Conservation (phyloP, 441 rosid species). For the Adansonia gregorii region DNA sequence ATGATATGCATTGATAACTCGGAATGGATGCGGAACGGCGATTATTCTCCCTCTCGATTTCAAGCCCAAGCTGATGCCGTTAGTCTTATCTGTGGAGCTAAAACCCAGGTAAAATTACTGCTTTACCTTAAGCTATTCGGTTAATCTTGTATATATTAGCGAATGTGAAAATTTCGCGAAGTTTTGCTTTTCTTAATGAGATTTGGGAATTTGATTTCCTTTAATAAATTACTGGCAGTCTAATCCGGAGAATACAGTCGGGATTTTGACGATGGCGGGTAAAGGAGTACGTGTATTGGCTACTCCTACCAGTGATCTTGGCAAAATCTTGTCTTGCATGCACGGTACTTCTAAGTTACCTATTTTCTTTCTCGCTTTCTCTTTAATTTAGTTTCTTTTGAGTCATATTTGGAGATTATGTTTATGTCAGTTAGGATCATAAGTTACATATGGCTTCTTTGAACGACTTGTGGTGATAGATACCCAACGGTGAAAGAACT, state of each 20-base stretch:
- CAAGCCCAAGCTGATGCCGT: constrained; percentile 93
- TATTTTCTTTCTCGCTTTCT: neutral
- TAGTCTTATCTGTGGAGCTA: constrained; percentile 89
- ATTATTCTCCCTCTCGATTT: constrained; percentile 79
- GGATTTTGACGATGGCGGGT: constrained; percentile 90
- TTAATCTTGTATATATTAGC: neutral
- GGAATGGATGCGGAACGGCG: constrained; percentile 99
- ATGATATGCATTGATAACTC: constrained; percentile 96
- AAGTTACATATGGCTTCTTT: neutral
- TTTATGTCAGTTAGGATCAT: neutral
- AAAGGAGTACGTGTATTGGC: constrained; percentile 87
- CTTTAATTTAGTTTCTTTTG: neutral
- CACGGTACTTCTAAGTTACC: constrained; percentile 53
- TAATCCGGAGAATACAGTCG: constrained; percentile 92
- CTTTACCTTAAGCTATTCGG: neutral
- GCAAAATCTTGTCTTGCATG: constrained; percentile 87
- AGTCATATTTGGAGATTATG: neutral
- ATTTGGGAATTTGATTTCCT: constrained; percentile 15
- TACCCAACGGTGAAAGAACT: too few species aligned
- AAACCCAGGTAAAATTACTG: constrained; percentile 67
- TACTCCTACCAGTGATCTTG: constrained; percentile 92
- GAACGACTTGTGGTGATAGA: neutral
- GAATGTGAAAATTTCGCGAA: constrained; percentile 1
- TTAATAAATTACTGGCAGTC: constrained; percentile 53
- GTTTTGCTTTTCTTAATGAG: constrained; percentile 2